These are phyloP conservation scores for Yarrowia sp. DNA, from an alignment of 805 yeast genomes.

Conservation along the genomic window DNA sequence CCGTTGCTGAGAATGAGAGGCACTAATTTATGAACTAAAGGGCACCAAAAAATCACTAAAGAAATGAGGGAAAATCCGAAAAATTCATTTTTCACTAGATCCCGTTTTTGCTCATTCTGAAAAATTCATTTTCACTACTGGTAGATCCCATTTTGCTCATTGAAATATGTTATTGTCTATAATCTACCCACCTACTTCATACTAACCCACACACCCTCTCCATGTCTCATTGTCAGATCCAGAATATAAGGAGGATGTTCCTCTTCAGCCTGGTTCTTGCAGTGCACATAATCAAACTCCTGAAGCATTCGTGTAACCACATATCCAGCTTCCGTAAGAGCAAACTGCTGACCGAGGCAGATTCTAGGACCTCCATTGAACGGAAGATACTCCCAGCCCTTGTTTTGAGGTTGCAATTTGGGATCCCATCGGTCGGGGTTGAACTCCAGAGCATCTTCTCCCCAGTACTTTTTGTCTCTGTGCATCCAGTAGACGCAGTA, in stretches of 20 bases:
- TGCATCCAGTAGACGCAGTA: slow-evolving; percentile 47
- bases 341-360: slow-evolving; percentile 57
- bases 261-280: slow-evolving; percentile 10
- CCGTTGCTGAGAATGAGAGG: too few species aligned
- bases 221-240: slow-evolving; percentile 13
- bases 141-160: too few species aligned
- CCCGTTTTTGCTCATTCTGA: too few species aligned
- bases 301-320: slow-evolving; percentile 45
- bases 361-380: slow-evolving; percentile 58
- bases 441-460: slow-evolving; percentile 46
- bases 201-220: not conserved
- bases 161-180: not conserved
- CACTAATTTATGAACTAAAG: too few species aligned
- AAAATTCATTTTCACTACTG: too few species aligned
- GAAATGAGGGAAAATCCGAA: too few species aligned
- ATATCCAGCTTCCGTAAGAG: slow-evolving; percentile 53
- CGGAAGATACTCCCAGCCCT: slow-evolving; percentile 49
- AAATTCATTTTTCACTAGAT: too few species aligned
- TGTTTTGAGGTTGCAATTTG: slow-evolving; percentile 38
- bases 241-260: slow-evolving; percentile 8
- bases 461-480: slow-evolving; percentile 44
- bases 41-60: too few species aligned
- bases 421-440: slow-evolving; percentile 51
- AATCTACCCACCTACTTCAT: not conserved
- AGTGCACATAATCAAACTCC: slow-evolving; percentile 9